Conservation (phyloP, 1,284 basidiomycete species). For the Naganishia cerealis region DNA sequence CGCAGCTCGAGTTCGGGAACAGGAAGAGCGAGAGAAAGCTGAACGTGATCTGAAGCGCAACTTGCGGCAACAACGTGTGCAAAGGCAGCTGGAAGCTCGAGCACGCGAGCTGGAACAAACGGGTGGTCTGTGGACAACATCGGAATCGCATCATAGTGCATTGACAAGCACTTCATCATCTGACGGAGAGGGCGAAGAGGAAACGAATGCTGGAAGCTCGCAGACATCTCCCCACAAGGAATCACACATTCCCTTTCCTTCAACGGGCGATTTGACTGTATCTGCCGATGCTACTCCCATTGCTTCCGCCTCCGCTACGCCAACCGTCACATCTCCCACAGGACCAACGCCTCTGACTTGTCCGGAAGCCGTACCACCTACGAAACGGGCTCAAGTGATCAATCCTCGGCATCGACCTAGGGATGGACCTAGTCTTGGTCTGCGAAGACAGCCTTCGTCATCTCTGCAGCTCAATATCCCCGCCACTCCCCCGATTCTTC, state of each 20-base stretch:
- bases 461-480: conserved; percentile 35
- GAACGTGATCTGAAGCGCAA: conserved; percentile 12
- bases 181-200: conserved; percentile 11
- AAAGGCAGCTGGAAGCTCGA: conserved; percentile 11
- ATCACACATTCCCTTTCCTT: conserved; percentile 24
- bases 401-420: conserved; percentile 32
- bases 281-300: conserved; percentile 13
- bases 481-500: conserved; percentile 11
- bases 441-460: conserved; percentile 35
- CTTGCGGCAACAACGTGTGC: conserved; percentile 16
- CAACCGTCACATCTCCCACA: conserved; percentile 12
- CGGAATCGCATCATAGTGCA: conserved; percentile 10
- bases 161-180: conserved; percentile 13
- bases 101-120: conserved; percentile 13
- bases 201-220: background rate
- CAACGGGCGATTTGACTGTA: background rate
- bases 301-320: conserved; percentile 1
- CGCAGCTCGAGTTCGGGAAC: conserved; percentile 24
- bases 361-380: conserved; percentile 8
- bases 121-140: background rate
- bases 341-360: conserved; percentile 10
- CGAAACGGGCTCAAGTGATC: conserved; percentile 28
- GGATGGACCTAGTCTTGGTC: conserved; percentile 30
- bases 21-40: conserved; percentile 24
- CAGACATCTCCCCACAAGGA: background rate